Percentiles rank a stretch among this genome's conserved stretches.
Evolutionary conservation across 2,329 filamentous ascomycete genomes (phyloP).

Genomic region (Aplosporella prunicola): DNA sequence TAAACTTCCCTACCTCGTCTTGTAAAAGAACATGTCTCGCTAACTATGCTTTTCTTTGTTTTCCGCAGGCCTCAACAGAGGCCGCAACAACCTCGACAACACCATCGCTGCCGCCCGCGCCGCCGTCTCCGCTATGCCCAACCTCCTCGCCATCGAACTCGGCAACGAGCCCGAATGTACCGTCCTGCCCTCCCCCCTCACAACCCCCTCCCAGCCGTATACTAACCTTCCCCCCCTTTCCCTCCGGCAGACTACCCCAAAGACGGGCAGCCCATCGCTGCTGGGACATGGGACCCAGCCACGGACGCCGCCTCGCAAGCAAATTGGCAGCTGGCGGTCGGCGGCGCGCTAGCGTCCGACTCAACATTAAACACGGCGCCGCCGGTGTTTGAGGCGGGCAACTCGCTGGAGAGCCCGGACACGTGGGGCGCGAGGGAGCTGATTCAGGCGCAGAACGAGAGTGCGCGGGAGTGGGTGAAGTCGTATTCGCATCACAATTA

Average conservation of each 20-base stretch:
- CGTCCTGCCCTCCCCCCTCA: constrained; percentile 5
- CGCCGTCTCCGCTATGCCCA: constrained; percentile 37
- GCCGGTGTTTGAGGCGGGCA: constrained; percentile 23
- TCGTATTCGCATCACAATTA: constrained; percentile 34
- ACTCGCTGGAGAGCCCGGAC: constrained; percentile 1
- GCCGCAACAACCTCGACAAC: constrained; percentile 44
- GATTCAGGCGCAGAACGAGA: constrained; percentile 27
- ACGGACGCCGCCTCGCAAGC: constrained; percentile 26
- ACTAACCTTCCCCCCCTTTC: too few relatives aligned
- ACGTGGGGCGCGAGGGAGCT: constrained; percentile 25
- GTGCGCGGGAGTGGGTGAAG: constrained; percentile 28
- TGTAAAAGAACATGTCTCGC: neutral
- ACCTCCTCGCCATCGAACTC: constrained; percentile 46
- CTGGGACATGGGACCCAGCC: constrained; percentile 9
- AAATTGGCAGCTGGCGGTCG: constrained; percentile 25
- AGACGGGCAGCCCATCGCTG: constrained; percentile 1
- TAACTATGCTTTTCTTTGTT: too few relatives aligned
- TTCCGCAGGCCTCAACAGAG: constrained; percentile 40
- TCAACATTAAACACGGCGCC: too few relatives aligned
- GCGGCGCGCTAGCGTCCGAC: constrained; percentile 22
- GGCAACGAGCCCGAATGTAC: constrained; percentile 50
- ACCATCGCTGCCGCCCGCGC: constrained; percentile 43
- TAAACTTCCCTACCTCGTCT: neutral
- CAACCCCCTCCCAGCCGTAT: neutral
- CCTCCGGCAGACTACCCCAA: neutral